A percentile compares a stretch with the other conserved stretches of the same genome.
Evolutionary conservation across 805 yeast species (phyloP).

Genomic region (Starmerella vaccinii): DNA sequence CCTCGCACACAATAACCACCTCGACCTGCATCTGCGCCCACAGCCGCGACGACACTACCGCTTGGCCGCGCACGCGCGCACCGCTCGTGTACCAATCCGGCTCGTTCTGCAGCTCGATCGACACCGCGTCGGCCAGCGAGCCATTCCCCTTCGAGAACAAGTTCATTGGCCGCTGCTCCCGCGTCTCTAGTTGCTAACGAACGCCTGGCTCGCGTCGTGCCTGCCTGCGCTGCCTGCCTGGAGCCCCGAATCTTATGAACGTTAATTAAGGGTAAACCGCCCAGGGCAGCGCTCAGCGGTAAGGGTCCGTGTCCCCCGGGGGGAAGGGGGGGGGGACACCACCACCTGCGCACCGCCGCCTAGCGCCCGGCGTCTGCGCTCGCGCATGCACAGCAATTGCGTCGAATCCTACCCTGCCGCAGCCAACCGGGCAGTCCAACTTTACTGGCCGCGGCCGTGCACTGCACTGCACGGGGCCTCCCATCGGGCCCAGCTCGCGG

Average conservation of each 20-base stretch:
- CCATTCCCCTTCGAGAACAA: constrained; percentile 3
- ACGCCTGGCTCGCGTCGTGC: not conserved
- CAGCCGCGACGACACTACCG: not conserved
- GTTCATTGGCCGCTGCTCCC: not conserved
- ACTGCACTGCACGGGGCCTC: no score
- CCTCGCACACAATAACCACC: constrained; percentile 14
- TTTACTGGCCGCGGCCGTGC: no score
- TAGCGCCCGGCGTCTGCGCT: no score
- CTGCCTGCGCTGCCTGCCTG: not conserved
- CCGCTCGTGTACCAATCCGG: constrained; percentile 13
- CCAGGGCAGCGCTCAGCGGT: not conserved
- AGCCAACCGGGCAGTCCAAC: no score
- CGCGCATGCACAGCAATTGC: no score
- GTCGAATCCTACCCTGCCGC: no score
- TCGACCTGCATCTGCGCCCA: constrained; percentile 15
- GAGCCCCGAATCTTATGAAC: not conserved
- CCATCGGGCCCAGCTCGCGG: no score
- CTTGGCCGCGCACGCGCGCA: constrained; percentile 11
- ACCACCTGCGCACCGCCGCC: no score
- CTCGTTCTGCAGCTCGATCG: constrained; percentile 12
- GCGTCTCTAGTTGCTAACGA: no score
- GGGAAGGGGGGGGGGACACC: no score
- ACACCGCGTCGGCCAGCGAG: constrained; percentile 1
- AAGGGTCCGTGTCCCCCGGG: no score
- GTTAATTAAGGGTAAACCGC: not conserved